Evolutionary conservation across 495 filamentous ascomycete species (phyloP).

Genomic region (Emericellopsis terricola): DNA sequence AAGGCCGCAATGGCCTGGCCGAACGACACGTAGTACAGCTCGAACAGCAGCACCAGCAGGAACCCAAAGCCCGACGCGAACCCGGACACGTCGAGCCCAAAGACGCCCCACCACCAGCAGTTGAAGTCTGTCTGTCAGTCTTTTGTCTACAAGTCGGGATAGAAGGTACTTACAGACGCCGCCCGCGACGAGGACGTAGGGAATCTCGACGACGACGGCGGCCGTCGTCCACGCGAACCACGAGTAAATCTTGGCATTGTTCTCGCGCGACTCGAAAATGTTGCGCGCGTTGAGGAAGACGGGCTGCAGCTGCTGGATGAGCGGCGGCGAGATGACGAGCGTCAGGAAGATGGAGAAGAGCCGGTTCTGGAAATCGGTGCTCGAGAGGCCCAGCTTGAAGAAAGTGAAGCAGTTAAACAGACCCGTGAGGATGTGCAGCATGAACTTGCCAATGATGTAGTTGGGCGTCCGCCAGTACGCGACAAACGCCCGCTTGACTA

Average conservation of each 20-base stretch:
- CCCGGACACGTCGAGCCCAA: conserved; percentile 17
- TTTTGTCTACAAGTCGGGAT: too few relatives aligned
- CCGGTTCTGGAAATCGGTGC: conserved; percentile 55
- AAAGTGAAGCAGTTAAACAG: conserved; percentile 69
- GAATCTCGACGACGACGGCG: conserved; percentile 38
- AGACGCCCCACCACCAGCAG: conserved; percentile 44
- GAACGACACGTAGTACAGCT: conserved; percentile 56
- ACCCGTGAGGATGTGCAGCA: conserved; percentile 16
- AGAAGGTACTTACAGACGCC: too few relatives aligned
- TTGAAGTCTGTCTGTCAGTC: too few relatives aligned
- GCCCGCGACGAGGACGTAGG: conserved; percentile 17
- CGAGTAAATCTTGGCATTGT: conserved; percentile 56
- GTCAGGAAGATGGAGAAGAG: conserved; percentile 61
- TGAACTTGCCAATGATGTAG: conserved; percentile 48
- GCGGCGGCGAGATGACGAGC: conserved; percentile 24
- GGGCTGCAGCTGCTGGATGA: conserved; percentile 44
- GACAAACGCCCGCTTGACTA: conserved; percentile 40
- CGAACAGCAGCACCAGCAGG: conserved; percentile 40
- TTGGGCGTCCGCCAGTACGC: conserved; percentile 57
- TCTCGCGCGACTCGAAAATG: conserved; percentile 55
- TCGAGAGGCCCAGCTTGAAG: conserved; percentile 41
- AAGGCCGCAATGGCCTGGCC: conserved; percentile 63
- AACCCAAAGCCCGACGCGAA: conserved; percentile 38
- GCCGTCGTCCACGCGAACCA: conserved; percentile 40
- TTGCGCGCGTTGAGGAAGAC: conserved; percentile 49